Evolutionary conservation across 2,329 filamentous ascomycete species (phyloP).

Genomic region (Talaromyces verruculosus): DNA sequence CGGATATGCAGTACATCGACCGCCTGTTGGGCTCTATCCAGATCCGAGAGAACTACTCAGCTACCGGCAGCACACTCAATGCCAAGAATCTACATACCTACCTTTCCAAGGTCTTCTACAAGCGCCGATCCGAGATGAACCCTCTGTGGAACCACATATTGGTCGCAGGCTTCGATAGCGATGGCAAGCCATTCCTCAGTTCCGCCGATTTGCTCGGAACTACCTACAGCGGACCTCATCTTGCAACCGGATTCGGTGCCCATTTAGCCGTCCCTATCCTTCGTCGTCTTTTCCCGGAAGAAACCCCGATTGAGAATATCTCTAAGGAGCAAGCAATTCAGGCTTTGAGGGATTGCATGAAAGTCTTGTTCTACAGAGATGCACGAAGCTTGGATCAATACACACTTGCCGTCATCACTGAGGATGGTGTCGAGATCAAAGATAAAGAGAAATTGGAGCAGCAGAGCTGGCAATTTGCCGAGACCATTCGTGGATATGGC

Average conservation of each 20-base stretch:
- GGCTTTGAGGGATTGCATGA: conserved; percentile 90
- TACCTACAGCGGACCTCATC: conserved; percentile 80
- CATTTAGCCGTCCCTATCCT: conserved; percentile 92
- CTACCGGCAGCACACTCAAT: conserved; percentile 61
- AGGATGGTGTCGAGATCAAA: conserved; percentile 81
- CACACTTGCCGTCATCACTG: conserved; percentile 84
- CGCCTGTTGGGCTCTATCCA: conserved; percentile 81
- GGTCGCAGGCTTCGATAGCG: conserved; percentile 81
- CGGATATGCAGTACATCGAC: conserved; percentile 98
- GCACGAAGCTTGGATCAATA: conserved; percentile 89
- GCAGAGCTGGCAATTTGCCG: conserved; percentile 98
- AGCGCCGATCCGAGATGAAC: conserved; percentile 91
- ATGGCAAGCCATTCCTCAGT: conserved; percentile 81
- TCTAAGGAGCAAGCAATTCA: conserved; percentile 75
- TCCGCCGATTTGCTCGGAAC: conserved; percentile 90
- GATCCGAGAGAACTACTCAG: conserved; percentile 82
- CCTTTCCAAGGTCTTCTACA: conserved; percentile 92
- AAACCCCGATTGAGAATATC: conserved; percentile 70
- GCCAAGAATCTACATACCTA: conserved; percentile 97
- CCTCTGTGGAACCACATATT: conserved; percentile 96
- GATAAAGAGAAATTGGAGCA: conserved; percentile 85
- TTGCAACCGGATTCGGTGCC: conserved; percentile 91
- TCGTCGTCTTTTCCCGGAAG: conserved; percentile 78
- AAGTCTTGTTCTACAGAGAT: conserved; percentile 96
- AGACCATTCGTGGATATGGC: conserved; percentile 90